These are phyloP conservation scores for Marsdenia floribunda DNA, from an alignment of 257 asterid genomes.

Conservation along the genomic window DNA sequence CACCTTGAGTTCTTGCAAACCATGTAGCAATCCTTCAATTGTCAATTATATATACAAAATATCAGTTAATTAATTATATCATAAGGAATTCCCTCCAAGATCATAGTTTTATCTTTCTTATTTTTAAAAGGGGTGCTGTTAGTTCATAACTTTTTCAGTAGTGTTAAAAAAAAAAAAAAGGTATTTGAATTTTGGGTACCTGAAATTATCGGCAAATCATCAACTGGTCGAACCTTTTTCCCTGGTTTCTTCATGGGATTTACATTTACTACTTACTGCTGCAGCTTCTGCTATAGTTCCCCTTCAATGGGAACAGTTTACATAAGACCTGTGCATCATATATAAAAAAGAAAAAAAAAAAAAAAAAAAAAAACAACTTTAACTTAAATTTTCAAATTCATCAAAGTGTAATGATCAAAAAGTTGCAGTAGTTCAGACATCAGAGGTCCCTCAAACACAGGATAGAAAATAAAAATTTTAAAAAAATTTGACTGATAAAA, in stretches of 20 bases:
- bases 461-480: neutral
- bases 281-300: too few relatives aligned
- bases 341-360: too few relatives aligned
- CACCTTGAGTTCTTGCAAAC: neutral
- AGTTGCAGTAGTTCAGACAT: slow-evolving; percentile 5
- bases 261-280: too few relatives aligned
- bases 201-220: slow-evolving; percentile 3
- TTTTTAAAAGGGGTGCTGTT: neutral
- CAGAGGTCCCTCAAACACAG: neutral
- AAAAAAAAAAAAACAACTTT: neutral
- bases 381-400: slow-evolving; percentile 7
- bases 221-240: neutral
- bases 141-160: neutral
- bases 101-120: neutral
- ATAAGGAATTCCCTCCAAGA: neutral
- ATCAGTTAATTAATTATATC: neutral
- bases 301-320: too few relatives aligned
- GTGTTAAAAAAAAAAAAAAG: neutral
- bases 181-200: neutral
- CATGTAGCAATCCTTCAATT: too few relatives aligned
- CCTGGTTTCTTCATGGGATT: too few relatives aligned
- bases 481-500: neutral
- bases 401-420: slow-evolving; percentile 2
- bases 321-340: neutral
- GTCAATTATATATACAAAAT: neutral